Conservation (phyloP, 306 rosid genomes). For the Amphicarpaea edgeworthii region DNA sequence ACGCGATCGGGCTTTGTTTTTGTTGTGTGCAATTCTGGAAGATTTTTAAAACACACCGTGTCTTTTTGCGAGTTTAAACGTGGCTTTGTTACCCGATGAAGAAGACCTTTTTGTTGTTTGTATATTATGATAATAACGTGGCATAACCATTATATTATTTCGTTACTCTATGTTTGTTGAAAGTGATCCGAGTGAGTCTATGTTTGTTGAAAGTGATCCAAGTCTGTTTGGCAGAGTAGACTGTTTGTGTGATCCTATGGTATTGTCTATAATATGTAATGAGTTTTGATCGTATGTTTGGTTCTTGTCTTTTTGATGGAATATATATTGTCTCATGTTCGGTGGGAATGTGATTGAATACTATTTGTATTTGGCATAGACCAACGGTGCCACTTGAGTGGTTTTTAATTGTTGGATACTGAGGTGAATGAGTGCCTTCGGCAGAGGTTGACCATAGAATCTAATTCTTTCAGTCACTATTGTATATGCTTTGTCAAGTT, state of each 20-base stretch:
- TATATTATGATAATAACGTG: slow-evolving; percentile 38
- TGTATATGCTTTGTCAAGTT: slow-evolving; percentile 40
- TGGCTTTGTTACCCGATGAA: slow-evolving; percentile 42
- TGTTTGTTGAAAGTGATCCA: slow-evolving; percentile 48
- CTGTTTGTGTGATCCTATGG: slow-evolving; percentile 30
- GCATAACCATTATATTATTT: slow-evolving; percentile 26
- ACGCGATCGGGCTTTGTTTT: slow-evolving; percentile 26
- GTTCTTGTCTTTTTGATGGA: slow-evolving; percentile 29
- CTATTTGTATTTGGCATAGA: slow-evolving; percentile 34
- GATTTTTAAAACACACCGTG: slow-evolving; percentile 33
- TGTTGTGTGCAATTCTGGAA: slow-evolving; percentile 37
- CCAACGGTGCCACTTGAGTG: slow-evolving; percentile 12
- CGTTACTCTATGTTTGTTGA: slow-evolving; percentile 29
- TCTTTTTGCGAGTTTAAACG: slow-evolving; percentile 43
- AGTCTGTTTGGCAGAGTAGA: slow-evolving; percentile 64
- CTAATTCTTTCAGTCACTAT: slow-evolving; percentile 40
- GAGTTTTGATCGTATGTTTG: slow-evolving; percentile 14
- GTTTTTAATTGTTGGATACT: slow-evolving; percentile 31
- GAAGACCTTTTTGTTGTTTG: slow-evolving; percentile 24
- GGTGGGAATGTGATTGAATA: slow-evolving; percentile 28
- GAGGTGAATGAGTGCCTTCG: slow-evolving; percentile 32
- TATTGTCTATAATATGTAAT: slow-evolving; percentile 14
- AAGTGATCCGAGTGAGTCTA: not conserved
- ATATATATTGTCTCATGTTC: slow-evolving; percentile 7
- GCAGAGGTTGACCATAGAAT: slow-evolving; percentile 37